Base-by-base conservation (phyloP, 2,329 filamentous ascomycete genomes). In the Acrocalymma vagum region DNA sequence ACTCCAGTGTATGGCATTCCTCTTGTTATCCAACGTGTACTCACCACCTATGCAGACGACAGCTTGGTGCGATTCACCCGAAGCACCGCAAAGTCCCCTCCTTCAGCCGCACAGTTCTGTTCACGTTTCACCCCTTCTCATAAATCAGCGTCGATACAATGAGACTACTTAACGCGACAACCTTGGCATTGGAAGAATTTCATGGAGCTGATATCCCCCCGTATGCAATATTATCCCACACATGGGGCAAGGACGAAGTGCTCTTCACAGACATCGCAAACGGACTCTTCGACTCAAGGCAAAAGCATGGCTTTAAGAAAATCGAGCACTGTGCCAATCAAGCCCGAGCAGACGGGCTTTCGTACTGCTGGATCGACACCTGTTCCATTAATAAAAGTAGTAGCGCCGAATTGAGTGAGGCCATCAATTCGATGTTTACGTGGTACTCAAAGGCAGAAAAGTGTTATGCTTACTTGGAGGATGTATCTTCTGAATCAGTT, bases 311-410 rank as follows among this genome's bases (percentile, higher is more conserved):
- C 8, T 48, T 18, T 17, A 13, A 6, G 9, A 48, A 53, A 23
- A 53, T 51, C 8, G 8, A 29, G 2, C 23, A 17, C 13, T 18
- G 38, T 9, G 45, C 42, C 21, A n/a, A 25, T n/a, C 40, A 50
- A 36, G 48, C 48, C 7, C 21, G 40, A 25, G 16, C 20, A 7
- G 36, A 51, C 9, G n/a, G 33, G 1, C 9, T 48, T 3, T 11
- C 13, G 7, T 49, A 48, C 15, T 32, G 42, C 0, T 59, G 48
- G 56, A 31, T 57, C 9, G 53, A 59, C 18, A 49, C 55, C 7
- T 51, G 35, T 18, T 51, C 36, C 13, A 46, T 55, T 21, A 31
- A 49, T 24, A 48, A 42, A 20, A 28, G 9, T 2, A 32, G 33
- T 25, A 23, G 20, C 9, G 20, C 37, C 6, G 34, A 53, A 30